Conservation (phyloP, 306 rosid genomes). For the Lathyrus tuberosus region DNA sequence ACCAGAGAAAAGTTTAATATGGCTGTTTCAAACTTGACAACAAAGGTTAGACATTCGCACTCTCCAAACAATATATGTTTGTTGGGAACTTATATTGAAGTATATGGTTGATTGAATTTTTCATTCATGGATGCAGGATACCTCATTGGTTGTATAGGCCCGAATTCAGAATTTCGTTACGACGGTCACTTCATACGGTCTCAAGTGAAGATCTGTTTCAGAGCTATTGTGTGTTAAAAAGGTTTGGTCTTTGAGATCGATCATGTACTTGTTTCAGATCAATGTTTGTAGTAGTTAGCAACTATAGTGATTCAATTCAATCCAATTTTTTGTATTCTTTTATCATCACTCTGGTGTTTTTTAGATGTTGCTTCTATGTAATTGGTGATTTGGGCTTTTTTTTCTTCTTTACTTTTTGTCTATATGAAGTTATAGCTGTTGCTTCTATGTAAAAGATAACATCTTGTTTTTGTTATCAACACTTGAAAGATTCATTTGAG, state of each 20-base stretch:
- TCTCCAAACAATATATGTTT: conserved; percentile 3
- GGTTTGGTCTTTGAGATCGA: conserved; percentile 29
- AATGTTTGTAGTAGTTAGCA: conserved; percentile 23
- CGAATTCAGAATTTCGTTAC: conserved; percentile 34
- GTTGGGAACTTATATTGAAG: conserved; percentile 19
- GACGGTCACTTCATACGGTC: conserved; percentile 21
- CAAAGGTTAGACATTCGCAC: conserved; percentile 61
- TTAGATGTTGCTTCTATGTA: conserved; percentile 41
- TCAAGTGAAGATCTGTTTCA: conserved; percentile 22
- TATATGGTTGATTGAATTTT: not conserved
- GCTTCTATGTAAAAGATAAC: not conserved
- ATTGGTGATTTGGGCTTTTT: conserved; percentile 23
- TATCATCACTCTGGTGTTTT: conserved; percentile 33
- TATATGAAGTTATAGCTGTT: conserved; percentile 37
- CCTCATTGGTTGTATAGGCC: conserved; percentile 70
- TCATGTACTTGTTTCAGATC: conserved; percentile 17
- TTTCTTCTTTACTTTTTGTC: conserved; percentile 18
- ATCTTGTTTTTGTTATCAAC: conserved; percentile 23
- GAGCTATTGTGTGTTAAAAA: conserved; percentile 29
- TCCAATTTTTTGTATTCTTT: conserved; percentile 54
- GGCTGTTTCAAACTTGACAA: conserved; percentile 80
- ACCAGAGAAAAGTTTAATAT: conserved; percentile 84
- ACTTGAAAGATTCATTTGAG: conserved; percentile 16
- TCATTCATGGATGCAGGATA: conserved; percentile 62
- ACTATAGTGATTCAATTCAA: conserved; percentile 43